phyloP scores from a whole-genome alignment of 495 filamentous ascomycete genomes.

The Aspergillus leporis region DNA sequence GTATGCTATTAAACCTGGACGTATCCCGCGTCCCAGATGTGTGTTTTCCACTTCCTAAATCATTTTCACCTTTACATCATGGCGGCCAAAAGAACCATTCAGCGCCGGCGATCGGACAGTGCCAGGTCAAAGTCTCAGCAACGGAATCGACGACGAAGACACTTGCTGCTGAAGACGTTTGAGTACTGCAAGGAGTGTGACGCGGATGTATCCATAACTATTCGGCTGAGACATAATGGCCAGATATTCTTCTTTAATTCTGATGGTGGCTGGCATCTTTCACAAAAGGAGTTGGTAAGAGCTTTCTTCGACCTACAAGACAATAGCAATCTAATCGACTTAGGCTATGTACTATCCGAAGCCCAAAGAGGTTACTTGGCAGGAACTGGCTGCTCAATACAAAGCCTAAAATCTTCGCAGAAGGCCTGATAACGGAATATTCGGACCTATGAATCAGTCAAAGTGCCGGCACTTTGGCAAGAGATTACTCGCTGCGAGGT shows the following conservation, averaged over 20 bases:
- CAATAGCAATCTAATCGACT: neutral
- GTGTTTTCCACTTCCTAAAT: too few species aligned
- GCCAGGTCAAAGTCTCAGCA: neutral
- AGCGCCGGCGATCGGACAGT: neutral
- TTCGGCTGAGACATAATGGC: neutral
- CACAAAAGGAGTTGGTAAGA: neutral
- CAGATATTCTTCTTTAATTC: neutral
- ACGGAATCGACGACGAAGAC: neutral
- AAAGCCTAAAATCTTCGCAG: too few species aligned
- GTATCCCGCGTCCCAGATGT: too few species aligned
- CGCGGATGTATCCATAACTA: neutral
- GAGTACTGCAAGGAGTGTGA: neutral
- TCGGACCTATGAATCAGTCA: too few species aligned
- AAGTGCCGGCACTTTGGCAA: too few species aligned
- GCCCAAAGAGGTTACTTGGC: neutral
- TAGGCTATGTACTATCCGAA: slow-evolving; percentile 1
- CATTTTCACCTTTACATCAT: neutral
- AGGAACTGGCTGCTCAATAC: neutral
- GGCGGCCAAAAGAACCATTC: neutral
- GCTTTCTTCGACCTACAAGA: neutral
- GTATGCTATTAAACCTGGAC: too few species aligned
- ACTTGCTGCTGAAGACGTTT: neutral
- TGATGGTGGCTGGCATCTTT: neutral
- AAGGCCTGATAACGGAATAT: too few species aligned
- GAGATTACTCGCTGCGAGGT: too few species aligned